phyloP scores from a whole-genome alignment of 2,329 filamentous ascomycete species.

The Didymella keratinophila region DNA sequence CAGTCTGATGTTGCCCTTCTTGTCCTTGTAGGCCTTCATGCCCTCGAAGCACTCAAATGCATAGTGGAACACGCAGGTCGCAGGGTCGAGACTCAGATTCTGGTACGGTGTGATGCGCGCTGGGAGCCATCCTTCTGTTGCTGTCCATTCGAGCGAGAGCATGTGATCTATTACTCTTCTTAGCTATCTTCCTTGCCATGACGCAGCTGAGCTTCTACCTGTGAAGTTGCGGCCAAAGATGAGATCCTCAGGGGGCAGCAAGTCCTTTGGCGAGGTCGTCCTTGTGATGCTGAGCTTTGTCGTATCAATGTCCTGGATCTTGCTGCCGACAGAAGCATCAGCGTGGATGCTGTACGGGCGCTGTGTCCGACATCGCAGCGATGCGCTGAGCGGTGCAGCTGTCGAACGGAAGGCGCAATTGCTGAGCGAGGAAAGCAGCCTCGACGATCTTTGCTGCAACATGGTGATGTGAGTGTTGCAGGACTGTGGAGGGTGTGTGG shows the following conservation, averaged over 20 bases:
- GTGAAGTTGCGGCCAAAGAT: conserved; percentile 93
- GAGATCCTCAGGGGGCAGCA: conserved; percentile 79
- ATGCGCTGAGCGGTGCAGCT: conserved; percentile 48
- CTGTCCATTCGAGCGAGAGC: conserved; percentile 93
- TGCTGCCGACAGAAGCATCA: conserved; percentile 57
- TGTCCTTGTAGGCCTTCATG: conserved; percentile 98
- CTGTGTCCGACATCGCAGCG: conserved; percentile 56
- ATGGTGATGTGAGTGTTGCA: conserved; percentile 37
- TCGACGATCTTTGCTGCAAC: conserved; percentile 48
- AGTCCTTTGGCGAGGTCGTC: conserved; percentile 76
- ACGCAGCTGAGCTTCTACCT: conserved; percentile 60
- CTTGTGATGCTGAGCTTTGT: conserved; percentile 76
- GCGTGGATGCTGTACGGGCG: conserved; percentile 60
- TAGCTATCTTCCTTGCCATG: conserved; percentile 19
- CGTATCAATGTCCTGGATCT: conserved; percentile 76
- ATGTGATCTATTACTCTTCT: conserved; percentile 79
- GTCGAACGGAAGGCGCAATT: conserved; percentile 38
- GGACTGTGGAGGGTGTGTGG: conserved; percentile 24
- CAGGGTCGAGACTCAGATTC: conserved; percentile 94
- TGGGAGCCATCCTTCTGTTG: conserved; percentile 80
- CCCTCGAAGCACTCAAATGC: conserved; percentile 98
- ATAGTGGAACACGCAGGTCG: conserved; percentile 98
- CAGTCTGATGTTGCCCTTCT: conserved; percentile 76
- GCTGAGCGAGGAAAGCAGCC: conserved; percentile 45
- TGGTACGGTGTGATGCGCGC: conserved; percentile 92